phyloP scores from a whole-genome alignment of 2,329 filamentous ascomycete genomes.

The Beauveria brongniartii region DNA sequence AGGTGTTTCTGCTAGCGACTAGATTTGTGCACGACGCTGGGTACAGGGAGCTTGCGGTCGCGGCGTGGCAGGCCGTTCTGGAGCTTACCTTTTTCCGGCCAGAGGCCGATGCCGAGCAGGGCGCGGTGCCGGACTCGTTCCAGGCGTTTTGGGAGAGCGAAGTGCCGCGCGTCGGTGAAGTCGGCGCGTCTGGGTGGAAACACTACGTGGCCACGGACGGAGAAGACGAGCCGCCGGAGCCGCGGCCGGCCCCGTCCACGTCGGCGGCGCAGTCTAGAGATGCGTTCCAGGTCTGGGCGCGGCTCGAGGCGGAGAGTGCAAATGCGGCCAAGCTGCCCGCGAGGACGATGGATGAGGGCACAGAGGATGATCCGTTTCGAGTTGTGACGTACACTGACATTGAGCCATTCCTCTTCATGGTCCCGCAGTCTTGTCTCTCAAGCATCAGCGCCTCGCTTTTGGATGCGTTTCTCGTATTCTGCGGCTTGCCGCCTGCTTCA shows the following conservation, averaged over 20 bases:
- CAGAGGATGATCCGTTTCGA: conserved; percentile 74
- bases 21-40: conserved; percentile 68
- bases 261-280: conserved; percentile 27
- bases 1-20: conserved; percentile 69
- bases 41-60: conserved; percentile 67
- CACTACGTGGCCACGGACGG: conserved; percentile 34
- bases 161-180: conserved; percentile 68
- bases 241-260: conserved; percentile 12
- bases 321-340: conserved; percentile 53
- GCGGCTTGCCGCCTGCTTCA: conserved; percentile 48
- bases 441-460: conserved; percentile 42
- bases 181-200: conserved; percentile 61
- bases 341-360: conserved; percentile 64
- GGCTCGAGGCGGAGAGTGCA: conserved; percentile 44
- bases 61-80: conserved; percentile 74
- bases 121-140: conserved; percentile 38
- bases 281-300: conserved; percentile 43
- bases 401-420: conserved; percentile 47
- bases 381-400: conserved; percentile 76
- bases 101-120: conserved; percentile 16
- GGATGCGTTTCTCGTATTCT: conserved; percentile 64
- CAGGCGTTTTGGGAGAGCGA: conserved; percentile 84
- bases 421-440: conserved; percentile 32
- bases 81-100: conserved; percentile 63
- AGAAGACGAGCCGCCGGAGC: conserved; percentile 33